phyloP scores from a whole-genome alignment of 495 filamentous ascomycete species.

The Aspergillus diversus region DNA sequence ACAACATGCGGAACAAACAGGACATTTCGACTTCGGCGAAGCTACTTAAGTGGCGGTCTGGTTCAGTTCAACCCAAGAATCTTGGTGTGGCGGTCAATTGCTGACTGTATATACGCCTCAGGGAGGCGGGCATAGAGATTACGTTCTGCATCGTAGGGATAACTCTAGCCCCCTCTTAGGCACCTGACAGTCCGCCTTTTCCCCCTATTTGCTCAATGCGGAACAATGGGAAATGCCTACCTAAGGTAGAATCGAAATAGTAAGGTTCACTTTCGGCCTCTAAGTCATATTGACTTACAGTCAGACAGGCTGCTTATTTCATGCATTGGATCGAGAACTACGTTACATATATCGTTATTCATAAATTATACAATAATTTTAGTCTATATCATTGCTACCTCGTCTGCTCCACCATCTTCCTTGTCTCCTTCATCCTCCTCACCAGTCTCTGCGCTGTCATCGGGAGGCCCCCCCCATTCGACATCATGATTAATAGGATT shows the following conservation, averaged over 20 bases:
- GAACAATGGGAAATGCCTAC: no score
- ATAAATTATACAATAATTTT: conserved; percentile 24
- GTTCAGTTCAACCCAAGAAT: no score
- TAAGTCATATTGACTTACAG: no score
- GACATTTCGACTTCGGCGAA: conserved; percentile 77
- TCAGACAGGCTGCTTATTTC: no score
- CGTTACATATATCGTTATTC: conserved; percentile 13
- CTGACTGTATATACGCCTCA: not conserved
- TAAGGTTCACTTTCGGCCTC: no score
- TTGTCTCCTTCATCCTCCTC: conserved; percentile 40
- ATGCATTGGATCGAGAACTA: no score
- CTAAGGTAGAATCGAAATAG: no score
- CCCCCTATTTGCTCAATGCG: no score
- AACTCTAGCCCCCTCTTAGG: no score
- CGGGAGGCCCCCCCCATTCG: conserved; percentile 49
- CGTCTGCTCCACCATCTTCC: conserved; percentile 45
- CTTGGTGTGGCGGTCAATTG: no score
- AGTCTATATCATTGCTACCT: conserved; percentile 48
- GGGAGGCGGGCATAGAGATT: not conserved
- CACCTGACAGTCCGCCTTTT: no score
- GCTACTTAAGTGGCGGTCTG: conserved; percentile 31
- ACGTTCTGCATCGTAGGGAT: no score
- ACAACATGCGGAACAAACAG: conserved; percentile 67
- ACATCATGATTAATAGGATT: conserved; percentile 52
- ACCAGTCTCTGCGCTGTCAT: conserved; percentile 44